These are phyloP conservation scores for Myxozyma mucilagina DNA, from an alignment of 805 yeast genomes.

Conservation along the genomic window DNA sequence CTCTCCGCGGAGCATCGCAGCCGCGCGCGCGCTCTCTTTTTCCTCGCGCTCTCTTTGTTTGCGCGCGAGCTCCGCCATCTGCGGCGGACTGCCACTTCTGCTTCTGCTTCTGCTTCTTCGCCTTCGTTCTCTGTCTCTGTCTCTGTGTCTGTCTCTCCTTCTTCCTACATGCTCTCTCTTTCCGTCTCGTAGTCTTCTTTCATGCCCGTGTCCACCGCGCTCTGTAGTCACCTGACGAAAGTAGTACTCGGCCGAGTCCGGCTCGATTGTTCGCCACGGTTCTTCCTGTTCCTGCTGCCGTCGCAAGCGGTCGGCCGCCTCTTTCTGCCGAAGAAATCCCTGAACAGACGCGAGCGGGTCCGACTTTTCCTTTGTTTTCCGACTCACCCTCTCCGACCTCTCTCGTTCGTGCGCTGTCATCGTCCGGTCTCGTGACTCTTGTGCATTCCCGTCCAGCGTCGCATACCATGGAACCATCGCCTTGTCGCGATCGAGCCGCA, in stretches of 20 bases:
- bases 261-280: conserved; percentile 7
- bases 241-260: conserved; percentile 7
- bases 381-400: background rate
- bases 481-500: conserved; percentile 16
- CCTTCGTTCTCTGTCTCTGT: background rate
- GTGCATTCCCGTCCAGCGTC: conserved; percentile 3
- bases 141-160: too few relatives aligned
- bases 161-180: too few relatives aligned
- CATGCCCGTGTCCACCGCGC: background rate
- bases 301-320: background rate
- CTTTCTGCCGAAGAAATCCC: conserved; percentile 9
- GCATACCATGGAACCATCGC: conserved; percentile 26
- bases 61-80: conserved; percentile 4
- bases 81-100: background rate
- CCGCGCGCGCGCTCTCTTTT: conserved; percentile 10
- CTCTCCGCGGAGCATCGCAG: background rate
- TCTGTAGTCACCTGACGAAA: background rate
- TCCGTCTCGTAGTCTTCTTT: background rate
- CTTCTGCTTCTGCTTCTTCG: conserved; percentile 4
- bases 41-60: conserved; percentile 21
- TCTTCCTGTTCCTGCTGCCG: background rate
- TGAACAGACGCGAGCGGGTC: conserved; percentile 21
- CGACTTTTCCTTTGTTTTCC: conserved; percentile 5
- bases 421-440: background rate
- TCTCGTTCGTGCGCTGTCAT: conserved; percentile 2